Percentiles rank a stretch among this genome's conserved stretches.
Evolutionary conservation across 805 yeast species (phyloP).

Genomic region (Wickerhamiella azymoides): DNA sequence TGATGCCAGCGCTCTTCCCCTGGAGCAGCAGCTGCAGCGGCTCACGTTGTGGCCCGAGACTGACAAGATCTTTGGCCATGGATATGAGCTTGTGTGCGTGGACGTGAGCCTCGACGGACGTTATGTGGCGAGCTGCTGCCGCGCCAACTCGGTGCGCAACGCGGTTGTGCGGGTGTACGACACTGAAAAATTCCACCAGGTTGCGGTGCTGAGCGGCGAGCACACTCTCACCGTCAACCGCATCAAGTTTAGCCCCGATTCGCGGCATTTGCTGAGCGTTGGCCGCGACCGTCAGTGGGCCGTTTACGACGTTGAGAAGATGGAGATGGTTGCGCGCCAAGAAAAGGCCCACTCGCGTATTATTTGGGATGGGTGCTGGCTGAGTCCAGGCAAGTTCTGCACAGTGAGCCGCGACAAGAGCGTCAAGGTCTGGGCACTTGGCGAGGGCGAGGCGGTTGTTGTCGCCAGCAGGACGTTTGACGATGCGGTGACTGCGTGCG

Average conservation of each 20-base stretch:
- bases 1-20: constrained; percentile 47
- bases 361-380: constrained; percentile 92
- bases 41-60: constrained; percentile 89
- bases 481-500: constrained; percentile 17
- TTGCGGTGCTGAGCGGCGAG: constrained; percentile 30
- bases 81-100: constrained; percentile 77
- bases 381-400: constrained; percentile 36
- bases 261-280: constrained; percentile 52
- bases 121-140: constrained; percentile 78
- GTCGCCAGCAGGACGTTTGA: constrained; percentile 11
- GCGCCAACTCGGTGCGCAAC: constrained; percentile 70
- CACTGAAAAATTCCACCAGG: constrained; percentile 42
- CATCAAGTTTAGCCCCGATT: constrained; percentile 58
- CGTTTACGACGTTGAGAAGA: constrained; percentile 42
- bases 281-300: constrained; percentile 83
- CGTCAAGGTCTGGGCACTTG: constrained; percentile 32
- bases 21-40: constrained; percentile 83
- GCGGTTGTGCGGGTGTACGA: constrained; percentile 74
- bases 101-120: constrained; percentile 52
- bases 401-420: constrained; percentile 82
- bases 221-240: constrained; percentile 82
- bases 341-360: constrained; percentile 81
- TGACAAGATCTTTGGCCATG: constrained; percentile 94
- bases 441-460: constrained; percentile 12
- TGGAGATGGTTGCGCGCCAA: constrained; percentile 22